Evolutionary conservation across 129 eudicot genomes (phyloP), one percentile per base, ranked within the genome.

Genomic region (Ambrosia trifida): DNA sequence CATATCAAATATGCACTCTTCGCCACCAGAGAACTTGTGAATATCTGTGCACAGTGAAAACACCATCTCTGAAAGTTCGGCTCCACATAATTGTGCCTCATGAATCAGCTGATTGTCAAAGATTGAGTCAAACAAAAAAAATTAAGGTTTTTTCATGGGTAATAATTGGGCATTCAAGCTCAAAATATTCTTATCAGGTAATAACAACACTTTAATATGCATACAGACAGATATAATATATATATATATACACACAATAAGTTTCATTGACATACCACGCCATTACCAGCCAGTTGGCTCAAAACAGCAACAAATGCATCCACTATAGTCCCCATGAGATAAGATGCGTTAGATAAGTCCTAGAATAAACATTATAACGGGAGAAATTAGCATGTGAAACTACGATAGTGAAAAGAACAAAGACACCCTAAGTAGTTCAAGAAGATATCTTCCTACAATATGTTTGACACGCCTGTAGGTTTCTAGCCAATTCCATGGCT

Each of bases 291-390:
- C 87, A 85, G 75, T 69, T 82, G 81, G 76, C 73, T 75, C 87
- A 89, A 78, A 62, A 87, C 92, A 72, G 82, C 90, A 70, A 81
- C 75, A 78, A 85, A 82, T 31, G 95, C 94, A 79, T 93, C 95
- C 78, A 78, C 85, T 33, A 70, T 72, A 72, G 69, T 68, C 72
- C 84, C 96, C 68, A 83, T 51, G 60, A 82, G 59, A 78, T 72
- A 58, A 36, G 63, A 74, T 66, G 80, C 59, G 75, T 70, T 74
- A 30, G 66, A 30, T 68, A 78, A 33, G 49, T 87, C 96, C 98
- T 93, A 72, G 72, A 68, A 72, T 57, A 72, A 50, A 31, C 28
- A 67, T 33, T 5, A 69, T 41, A 33, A 49, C 28, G 35, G 30
- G 33, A 47, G 53, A 76, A 60, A 32, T 69, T 60, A 77, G 53